Base-by-base conservation (phyloP, 73 alveolate genomes). In the Loxodes magnus region DNA sequence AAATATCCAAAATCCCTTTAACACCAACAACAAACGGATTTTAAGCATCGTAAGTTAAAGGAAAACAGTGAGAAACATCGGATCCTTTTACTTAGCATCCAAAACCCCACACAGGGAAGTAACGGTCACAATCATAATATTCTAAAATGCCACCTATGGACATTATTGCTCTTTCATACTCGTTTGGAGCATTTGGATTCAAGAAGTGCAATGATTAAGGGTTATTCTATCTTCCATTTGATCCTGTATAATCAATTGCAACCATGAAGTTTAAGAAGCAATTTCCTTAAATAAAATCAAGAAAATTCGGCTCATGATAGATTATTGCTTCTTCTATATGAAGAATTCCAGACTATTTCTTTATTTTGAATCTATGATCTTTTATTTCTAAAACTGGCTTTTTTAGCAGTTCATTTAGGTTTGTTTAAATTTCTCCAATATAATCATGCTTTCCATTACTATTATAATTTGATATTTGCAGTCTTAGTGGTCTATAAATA, bases 231-330 rank as follows among this genome's bases (percentile, higher is more conserved):
- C 58, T 48, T 25, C 78, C 73, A 59, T 83, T 83, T 24, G 95
- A 83, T 0, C 78, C 86, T 26, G 95, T 83, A 35, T 62, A 83
- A 60, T 83, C 95, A 4, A 83, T 41, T 9, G 84, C 95, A n/a
- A 79, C 72, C 22, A 78, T 64, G 41, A 83, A 57, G 59, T 78
- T 77, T 20, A 83, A 78, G 61, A 64, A 69, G 54, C 77, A 60
- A 29, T 92, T 92, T 5, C 87, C 84, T 27, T 80, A 51, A 16
- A 83, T 42, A 73, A 79, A 83, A 41, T 83, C 95, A 17, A 83
- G 36, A 49, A 79, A 83, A 16, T 58, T 10, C 14, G 22, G 34
- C 2, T 46, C 10, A 25, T 9, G 7, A 5, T 1, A 6, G 19
- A 46, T 12, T 0, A 10, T n/a, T n/a, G 59, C 22, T 19, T 41